phyloP scores from a whole-genome alignment of 805 yeast species.

The Cyberlindnera subsufficiens region DNA sequence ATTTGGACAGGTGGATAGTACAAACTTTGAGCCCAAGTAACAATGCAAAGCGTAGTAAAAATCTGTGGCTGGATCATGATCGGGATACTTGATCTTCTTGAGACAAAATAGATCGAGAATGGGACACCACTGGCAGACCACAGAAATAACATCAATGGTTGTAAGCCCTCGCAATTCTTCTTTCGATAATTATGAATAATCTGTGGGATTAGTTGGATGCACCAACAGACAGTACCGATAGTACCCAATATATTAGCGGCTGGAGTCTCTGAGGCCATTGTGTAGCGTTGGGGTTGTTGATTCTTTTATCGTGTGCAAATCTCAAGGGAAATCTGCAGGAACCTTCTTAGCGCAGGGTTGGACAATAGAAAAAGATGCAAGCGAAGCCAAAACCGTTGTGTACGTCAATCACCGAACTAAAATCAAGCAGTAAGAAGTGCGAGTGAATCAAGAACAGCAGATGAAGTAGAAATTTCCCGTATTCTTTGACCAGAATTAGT shows the following conservation, averaged over 20 bases:
- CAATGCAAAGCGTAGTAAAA: slow-evolving; percentile 61
- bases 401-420: no score
- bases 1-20: slow-evolving; percentile 64
- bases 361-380: no score
- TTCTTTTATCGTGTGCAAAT: no score
- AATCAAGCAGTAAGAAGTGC: no score
- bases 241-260: slow-evolving; percentile 78
- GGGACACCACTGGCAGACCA: slow-evolving; percentile 77
- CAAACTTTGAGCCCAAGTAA: slow-evolving; percentile 65
- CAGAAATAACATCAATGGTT: slow-evolving; percentile 77
- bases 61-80: slow-evolving; percentile 84
- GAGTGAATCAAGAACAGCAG: no score
- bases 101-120: slow-evolving; percentile 77
- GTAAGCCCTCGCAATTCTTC: slow-evolving; percentile 81
- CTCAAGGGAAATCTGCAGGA: no score
- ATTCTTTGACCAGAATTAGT: neutral
- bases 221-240: slow-evolving; percentile 88
- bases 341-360: no score
- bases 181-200: slow-evolving; percentile 64
- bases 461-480: neutral
- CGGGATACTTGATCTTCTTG: slow-evolving; percentile 66
- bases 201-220: slow-evolving; percentile 86
- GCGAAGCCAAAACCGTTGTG: no score
- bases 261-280: slow-evolving; percentile 9
- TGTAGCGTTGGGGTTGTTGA: neutral